Conservation (phyloP, 768 basidiomycete genomes). For the Hortiboletus campestris region DNA sequence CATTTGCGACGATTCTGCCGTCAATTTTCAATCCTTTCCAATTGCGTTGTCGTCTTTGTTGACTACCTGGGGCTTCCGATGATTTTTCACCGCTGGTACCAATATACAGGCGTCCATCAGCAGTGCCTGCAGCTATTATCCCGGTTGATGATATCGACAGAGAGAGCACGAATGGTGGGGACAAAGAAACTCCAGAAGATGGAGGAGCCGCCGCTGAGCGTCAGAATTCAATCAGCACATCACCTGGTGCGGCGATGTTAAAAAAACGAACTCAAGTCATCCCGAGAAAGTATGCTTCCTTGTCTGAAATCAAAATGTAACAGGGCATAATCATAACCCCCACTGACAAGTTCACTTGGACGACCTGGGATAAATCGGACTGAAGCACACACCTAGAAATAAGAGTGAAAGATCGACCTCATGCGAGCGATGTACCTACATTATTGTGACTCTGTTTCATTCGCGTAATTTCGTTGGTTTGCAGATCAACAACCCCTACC, state of each 20-base stretch:
- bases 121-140: slow-evolving; percentile 66
- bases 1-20: slow-evolving; percentile 44
- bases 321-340: slow-evolving; percentile 69
- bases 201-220: slow-evolving; percentile 38
- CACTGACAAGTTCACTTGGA: slow-evolving; percentile 70
- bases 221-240: not conserved
- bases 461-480: slow-evolving; percentile 42
- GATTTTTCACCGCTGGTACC: slow-evolving; percentile 66
- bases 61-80: slow-evolving; percentile 17
- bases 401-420: not conserved
- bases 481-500: slow-evolving; percentile 65
- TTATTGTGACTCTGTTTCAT: slow-evolving; percentile 66
- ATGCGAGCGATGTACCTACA: slow-evolving; percentile 41
- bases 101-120: slow-evolving; percentile 71
- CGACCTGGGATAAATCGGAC: slow-evolving; percentile 72
- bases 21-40: slow-evolving; percentile 68
- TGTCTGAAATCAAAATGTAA: slow-evolving; percentile 66
- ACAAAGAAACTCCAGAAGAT: slow-evolving; percentile 52
- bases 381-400: slow-evolving; percentile 61
- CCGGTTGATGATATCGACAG: slow-evolving; percentile 58
- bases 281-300: slow-evolving; percentile 54
- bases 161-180: slow-evolving; percentile 74
- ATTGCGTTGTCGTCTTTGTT: slow-evolving; percentile 58
- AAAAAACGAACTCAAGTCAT: slow-evolving; percentile 50
- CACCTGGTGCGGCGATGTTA: not conserved